These are phyloP conservation scores for Colletotrichum tofieldiae DNA, from an alignment of 2,329 filamentous ascomycete species.

Conservation along the genomic window DNA sequence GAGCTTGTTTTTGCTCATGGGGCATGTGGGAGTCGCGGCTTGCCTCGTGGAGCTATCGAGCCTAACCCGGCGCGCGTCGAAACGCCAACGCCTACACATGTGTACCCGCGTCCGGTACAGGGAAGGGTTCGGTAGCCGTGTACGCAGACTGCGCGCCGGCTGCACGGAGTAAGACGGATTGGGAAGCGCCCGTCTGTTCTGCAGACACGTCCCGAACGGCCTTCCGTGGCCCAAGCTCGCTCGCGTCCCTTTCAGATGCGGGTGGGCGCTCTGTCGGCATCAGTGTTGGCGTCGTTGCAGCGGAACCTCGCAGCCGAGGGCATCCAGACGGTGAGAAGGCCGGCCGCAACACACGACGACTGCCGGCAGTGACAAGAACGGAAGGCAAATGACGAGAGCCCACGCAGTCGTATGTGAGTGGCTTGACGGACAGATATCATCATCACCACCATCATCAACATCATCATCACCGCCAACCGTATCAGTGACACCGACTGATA, in stretches of 20 bases:
- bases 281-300: background rate
- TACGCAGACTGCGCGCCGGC: background rate
- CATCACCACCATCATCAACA: background rate
- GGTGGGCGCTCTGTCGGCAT: background rate
- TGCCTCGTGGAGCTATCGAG: background rate
- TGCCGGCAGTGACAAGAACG: background rate
- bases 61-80: background rate
- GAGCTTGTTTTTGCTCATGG: conserved; percentile 9
- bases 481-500: background rate
- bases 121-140: background rate
- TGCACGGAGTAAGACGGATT: background rate
- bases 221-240: conserved; percentile 30
- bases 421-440: background rate
- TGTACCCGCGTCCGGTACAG: background rate
- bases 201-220: conserved; percentile 10
- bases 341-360: background rate
- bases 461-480: background rate
- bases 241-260: background rate
- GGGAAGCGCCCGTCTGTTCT: conserved; percentile 23
- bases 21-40: background rate
- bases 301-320: background rate
- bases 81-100: too few relatives aligned
- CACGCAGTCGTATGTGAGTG: background rate
- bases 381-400: background rate
- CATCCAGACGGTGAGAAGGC: background rate